phyloP scores from a whole-genome alignment of 805 yeast species.

The Spathaspora hagerdaliae region DNA sequence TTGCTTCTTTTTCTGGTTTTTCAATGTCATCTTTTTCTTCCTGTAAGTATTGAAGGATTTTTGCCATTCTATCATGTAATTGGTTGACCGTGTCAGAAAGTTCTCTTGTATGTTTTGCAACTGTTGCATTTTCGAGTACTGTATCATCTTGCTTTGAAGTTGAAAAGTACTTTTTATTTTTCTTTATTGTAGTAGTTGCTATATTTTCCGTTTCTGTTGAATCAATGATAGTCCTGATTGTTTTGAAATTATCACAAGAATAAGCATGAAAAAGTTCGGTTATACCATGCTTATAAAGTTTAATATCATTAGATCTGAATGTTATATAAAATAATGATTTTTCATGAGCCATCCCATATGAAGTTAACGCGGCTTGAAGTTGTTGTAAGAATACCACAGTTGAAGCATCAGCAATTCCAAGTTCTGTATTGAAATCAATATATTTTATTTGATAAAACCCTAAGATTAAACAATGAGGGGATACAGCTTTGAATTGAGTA shows the following conservation, averaged over 20 bases:
- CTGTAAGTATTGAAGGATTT: conserved; percentile 17
- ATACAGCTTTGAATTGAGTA: conserved; percentile 23
- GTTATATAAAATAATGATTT: conserved; percentile 1
- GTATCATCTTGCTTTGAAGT: conserved; percentile 4
- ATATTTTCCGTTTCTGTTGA: conserved; percentile 29
- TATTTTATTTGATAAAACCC: conserved; percentile 26
- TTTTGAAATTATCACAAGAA: background rate
- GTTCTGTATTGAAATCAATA: background rate
- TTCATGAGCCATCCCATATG: background rate
- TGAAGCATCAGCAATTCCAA: background rate
- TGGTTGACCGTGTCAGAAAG: conserved; percentile 11
- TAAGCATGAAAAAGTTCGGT: conserved; percentile 1
- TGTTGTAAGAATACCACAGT: conserved; percentile 9
- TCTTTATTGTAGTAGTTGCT: conserved; percentile 27
- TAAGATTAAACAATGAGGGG: conserved; percentile 22
- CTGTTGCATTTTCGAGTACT: background rate
- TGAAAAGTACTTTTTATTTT: conserved; percentile 20
- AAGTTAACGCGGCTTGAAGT: conserved; percentile 5
- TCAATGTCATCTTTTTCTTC: conserved; percentile 7
- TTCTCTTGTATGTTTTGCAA: conserved; percentile 5
- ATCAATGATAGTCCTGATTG: conserved; percentile 13
- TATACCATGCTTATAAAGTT: background rate
- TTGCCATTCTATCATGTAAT: conserved; percentile 17
- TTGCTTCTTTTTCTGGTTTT: background rate
- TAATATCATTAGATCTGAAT: conserved; percentile 1